These are phyloP conservation scores for Beauveria sp. DNA, from an alignment of 2,329 filamentous ascomycete genomes.

Conservation along the genomic window DNA sequence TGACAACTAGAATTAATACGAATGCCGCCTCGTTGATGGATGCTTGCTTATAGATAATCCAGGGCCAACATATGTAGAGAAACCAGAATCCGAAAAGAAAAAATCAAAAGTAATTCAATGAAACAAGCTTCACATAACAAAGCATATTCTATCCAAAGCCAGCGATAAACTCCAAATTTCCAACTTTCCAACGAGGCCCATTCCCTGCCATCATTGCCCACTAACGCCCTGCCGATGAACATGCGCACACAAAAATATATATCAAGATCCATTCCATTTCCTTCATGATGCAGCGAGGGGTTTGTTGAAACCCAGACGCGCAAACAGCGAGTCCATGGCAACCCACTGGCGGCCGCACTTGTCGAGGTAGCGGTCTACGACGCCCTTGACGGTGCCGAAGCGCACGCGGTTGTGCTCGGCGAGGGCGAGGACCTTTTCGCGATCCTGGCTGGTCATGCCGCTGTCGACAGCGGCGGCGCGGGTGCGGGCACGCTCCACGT, in stretches of 20 bases:
- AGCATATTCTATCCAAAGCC: not conserved
- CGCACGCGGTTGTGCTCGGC: constrained; percentile 75
- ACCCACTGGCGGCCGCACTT: constrained; percentile 92
- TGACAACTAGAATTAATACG: not conserved
- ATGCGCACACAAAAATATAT: not conserved
- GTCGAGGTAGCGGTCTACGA: constrained; percentile 77
- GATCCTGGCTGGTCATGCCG: constrained; percentile 43
- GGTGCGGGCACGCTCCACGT: constrained; percentile 71
- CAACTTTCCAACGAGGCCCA: not conserved
- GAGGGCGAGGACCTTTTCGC: constrained; percentile 60
- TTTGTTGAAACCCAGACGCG: constrained; percentile 51
- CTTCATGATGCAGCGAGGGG: constrained; percentile 12
- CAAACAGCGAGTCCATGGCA: constrained; percentile 83
- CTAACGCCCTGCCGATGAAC: constrained; percentile 4
- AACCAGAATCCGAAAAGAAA: not conserved
- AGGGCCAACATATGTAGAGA: not conserved
- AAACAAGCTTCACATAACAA: not conserved
- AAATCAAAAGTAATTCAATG: not conserved
- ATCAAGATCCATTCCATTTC: not conserved
- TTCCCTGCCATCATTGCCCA: not conserved
- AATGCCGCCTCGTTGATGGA: not conserved
- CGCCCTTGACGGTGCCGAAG: constrained; percentile 67
- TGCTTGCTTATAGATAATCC: not conserved
- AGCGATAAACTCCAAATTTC: not conserved
- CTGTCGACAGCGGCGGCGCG: constrained; percentile 41